A percentile compares a stretch with the other conserved stretches of the same genome.
Evolutionary conservation across 805 yeast species (phyloP).

Genomic region (Teunomyces funiuensis): DNA sequence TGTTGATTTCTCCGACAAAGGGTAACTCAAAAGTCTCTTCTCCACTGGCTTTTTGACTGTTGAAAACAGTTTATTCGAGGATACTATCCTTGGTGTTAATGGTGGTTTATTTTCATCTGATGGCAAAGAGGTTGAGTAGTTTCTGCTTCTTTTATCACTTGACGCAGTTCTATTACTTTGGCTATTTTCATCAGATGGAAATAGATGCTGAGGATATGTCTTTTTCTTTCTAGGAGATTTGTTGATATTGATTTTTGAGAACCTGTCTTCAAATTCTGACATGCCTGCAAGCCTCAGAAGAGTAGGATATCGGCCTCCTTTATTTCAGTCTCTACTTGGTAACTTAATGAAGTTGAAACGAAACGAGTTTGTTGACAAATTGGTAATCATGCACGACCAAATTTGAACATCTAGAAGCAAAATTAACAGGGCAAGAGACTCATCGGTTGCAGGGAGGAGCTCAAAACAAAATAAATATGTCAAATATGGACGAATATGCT

Average conservation of each 20-base stretch:
- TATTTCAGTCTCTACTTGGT: background rate
- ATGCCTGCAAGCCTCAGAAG: slow-evolving; percentile 2
- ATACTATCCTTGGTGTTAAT: slow-evolving; percentile 19
- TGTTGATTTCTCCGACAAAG: slow-evolving; percentile 17
- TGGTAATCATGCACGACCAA: slow-evolving; percentile 4
- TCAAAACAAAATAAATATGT: background rate
- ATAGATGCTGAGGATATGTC: slow-evolving; percentile 22
- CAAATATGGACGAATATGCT: slow-evolving; percentile 5
- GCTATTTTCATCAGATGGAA: slow-evolving; percentile 9
- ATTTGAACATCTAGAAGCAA: too few relatives aligned
- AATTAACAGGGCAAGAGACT: background rate
- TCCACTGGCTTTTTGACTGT: slow-evolving; percentile 14
- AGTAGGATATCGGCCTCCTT: background rate
- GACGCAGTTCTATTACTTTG: background rate
- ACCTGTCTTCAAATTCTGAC: slow-evolving; percentile 27
- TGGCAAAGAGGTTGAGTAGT: background rate
- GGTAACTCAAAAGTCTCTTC: slow-evolving; percentile 17
- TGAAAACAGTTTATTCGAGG: slow-evolving; percentile 13
- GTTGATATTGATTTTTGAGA: slow-evolving; percentile 31
- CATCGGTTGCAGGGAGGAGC: background rate
- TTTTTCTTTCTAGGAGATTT: slow-evolving; percentile 23
- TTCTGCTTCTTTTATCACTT: background rate
- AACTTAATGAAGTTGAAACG: background rate
- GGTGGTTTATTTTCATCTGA: slow-evolving; percentile 7
- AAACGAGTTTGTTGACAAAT: slow-evolving; percentile 7